These are phyloP conservation scores for Pseudogymnoascus sp. DNA, from an alignment of 2,329 filamentous ascomycete species.

Conservation along the genomic window DNA sequence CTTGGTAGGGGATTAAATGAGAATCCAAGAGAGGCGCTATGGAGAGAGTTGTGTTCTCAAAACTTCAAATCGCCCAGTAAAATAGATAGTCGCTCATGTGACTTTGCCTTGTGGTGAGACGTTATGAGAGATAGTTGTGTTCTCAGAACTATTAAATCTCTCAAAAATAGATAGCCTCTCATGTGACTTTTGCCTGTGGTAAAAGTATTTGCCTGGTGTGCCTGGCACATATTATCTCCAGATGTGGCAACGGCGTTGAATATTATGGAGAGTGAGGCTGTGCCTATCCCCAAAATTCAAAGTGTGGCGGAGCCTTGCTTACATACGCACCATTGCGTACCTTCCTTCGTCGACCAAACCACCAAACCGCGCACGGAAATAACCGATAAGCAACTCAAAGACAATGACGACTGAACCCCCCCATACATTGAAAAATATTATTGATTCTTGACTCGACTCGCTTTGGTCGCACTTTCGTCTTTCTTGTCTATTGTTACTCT, in stretches of 20 bases:
- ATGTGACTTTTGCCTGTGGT: too few relatives aligned
- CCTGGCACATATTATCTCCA: neutral
- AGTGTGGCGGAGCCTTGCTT: slow-evolving; percentile 8
- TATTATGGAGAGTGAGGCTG: neutral
- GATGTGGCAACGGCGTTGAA: neutral
- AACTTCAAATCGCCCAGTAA: too few relatives aligned
- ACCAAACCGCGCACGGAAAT: slow-evolving; percentile 5
- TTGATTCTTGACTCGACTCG: slow-evolving; percentile 6
- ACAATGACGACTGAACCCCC: slow-evolving; percentile 5
- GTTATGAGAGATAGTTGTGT: too few relatives aligned
- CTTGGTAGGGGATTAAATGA: neutral
- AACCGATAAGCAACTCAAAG: slow-evolving; percentile 6
- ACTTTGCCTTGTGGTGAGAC: too few relatives aligned
- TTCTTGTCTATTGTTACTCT: neutral
- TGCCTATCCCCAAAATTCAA: neutral
- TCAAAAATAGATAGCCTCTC: too few relatives aligned
- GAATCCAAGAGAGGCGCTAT: neutral
- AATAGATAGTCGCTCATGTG: too few relatives aligned
- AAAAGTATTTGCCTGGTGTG: neutral
- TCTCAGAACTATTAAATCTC: too few relatives aligned
- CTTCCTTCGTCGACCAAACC: neutral
- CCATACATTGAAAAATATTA: slow-evolving; percentile 8
- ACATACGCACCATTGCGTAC: slow-evolving; percentile 6
- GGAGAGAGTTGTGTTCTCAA: neutral
- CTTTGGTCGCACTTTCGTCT: slow-evolving; percentile 1